Evolutionary conservation across 371 early-diverging fungal species (phyloP), one percentile per base, ranked within the genome.

Genomic region (Syncephalastrum contaminatum): DNA sequence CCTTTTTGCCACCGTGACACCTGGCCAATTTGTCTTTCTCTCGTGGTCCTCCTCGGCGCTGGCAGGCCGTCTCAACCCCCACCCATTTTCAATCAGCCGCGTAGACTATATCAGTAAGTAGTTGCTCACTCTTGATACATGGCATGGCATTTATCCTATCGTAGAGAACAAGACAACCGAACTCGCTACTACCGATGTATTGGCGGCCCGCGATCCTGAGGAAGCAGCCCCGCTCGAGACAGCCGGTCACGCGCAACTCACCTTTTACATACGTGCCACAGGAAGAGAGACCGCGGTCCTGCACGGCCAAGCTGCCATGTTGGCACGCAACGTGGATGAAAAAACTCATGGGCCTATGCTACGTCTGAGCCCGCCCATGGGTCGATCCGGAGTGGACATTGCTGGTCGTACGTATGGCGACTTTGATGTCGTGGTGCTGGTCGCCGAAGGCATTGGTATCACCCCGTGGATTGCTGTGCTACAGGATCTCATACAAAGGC

Each of bases 391-490:
- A 39, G 14, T 67, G 14, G 50, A 48, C 8, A 16, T 43, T 18
- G 43, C 42, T 8, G 63, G 67, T 18, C 47, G 46, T 18, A 53
- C 55, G n/a, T 72, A 62, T 58, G 66, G 63, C 0, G 66, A 63
- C 12, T 72, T 62, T 58, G 54, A 63, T 5, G 53, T 55, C 8
- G 55, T 72, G 0, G 62, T 76, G 1, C 43, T 76, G 25, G 55
- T 76, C 3, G 68, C 72, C 14, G 70, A 76, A 51, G 76, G 76
- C 4, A 63, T 72, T 42, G 76, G 76, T 0, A 70, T 76, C 43
- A 72, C 76, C 19, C 76, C 76, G 1, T 76, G 76, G 76, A 48
- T 76, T 3, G 63, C 69, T 15, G 58, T 70, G 6, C 20, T 76
- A 22, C 63, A 72, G 30, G 62, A 64, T 18, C 15, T 70, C 5